Base-by-base conservation (phyloP, 192 early-diverging fungal species). In the Linnemannia hyalina region DNA sequence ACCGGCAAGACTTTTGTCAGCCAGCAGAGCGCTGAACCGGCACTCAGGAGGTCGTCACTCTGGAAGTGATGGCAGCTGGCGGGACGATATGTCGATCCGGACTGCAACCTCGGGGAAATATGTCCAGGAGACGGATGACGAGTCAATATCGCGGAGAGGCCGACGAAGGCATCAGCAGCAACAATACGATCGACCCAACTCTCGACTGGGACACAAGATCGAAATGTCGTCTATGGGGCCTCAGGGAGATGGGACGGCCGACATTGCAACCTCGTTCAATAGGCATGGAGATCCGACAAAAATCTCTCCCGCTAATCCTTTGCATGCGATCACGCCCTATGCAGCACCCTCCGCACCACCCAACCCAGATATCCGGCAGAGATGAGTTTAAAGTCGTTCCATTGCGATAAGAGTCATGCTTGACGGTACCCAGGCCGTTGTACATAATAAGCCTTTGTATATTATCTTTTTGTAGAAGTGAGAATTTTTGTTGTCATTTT, bases 1-100 rank as follows among this genome's bases (percentile, higher is more conserved):
- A 23, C 36, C 40, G n/a, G 23, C 40, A 38, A 4, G 40, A 23
- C 23, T 26, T 18, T 42, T 71, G 5, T 22, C n/a, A 71, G 35
- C 40, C 70, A 42, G 65, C 65, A 68, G 36, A 23, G 7, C 22
- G 18, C 3, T 42, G 15, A 26, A 71, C 70, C 8, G 70, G 11
- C 32, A 32, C 15, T 65, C 60, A 9, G 22, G 41, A n/a, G 70
- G 41, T 3, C 20, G 40, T 23, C 70, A 42, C n/a, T 71, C 36
- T 71, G 38, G 40, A 11, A 71, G 70, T 71, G 70, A 42, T 42
- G 40, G 70, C 36, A 40, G 70, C 36, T 42, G 70, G 41, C 70
- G 11, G 13, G 70, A 71, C 40, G 70, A 71, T 71, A 29, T 32
- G 3, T 65, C 60, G 9, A 65, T 65, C 60, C 60, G 60, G 60